A percentile compares a stretch with the other conserved stretches of the same genome.
Conservation (phyloP, 192 early-diverging fungal genomes). For the Backusella morwellensis region DNA sequence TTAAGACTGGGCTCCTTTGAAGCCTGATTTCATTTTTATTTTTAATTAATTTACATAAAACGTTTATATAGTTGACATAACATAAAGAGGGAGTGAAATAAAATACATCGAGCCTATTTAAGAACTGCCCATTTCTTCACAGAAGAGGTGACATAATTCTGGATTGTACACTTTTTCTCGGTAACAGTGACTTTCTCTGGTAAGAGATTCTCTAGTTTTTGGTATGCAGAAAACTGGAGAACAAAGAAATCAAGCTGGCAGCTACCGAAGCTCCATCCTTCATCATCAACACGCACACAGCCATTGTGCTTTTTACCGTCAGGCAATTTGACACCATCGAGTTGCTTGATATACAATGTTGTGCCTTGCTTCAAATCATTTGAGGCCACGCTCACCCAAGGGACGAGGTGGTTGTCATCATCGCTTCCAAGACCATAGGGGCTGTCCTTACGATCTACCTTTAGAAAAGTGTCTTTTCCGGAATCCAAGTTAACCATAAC, state of each 20-base stretch:
- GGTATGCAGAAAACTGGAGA: constrained; percentile 17
- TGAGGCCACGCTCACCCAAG: constrained; percentile 40
- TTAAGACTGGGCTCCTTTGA: neutral
- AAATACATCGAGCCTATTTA: neutral
- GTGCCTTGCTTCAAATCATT: constrained; percentile 40
- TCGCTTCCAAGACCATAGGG: constrained; percentile 31
- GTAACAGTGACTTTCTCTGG: constrained; percentile 16
- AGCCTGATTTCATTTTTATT: neutral
- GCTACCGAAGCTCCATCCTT: constrained; percentile 29
- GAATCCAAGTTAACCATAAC: constrained; percentile 29
- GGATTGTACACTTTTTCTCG: constrained; percentile 16
- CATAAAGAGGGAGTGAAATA: neutral
- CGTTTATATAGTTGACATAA: neutral
- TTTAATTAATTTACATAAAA: constrained; percentile 1
- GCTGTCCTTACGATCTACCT: constrained; percentile 21
- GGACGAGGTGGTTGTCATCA: constrained; percentile 24
- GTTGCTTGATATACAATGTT: constrained; percentile 27
- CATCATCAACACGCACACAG: constrained; percentile 43
- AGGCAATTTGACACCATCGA: constrained; percentile 34
- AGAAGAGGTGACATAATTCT: constrained; percentile 18
- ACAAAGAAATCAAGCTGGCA: constrained; percentile 40
- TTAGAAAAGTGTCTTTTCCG: constrained; percentile 10
- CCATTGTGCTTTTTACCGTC: constrained; percentile 42
- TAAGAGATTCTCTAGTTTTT: neutral
- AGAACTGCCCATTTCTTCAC: constrained; percentile 26